Conservation (phyloP, 106 monocot genomes). For the Dendrobium nobile region DNA sequence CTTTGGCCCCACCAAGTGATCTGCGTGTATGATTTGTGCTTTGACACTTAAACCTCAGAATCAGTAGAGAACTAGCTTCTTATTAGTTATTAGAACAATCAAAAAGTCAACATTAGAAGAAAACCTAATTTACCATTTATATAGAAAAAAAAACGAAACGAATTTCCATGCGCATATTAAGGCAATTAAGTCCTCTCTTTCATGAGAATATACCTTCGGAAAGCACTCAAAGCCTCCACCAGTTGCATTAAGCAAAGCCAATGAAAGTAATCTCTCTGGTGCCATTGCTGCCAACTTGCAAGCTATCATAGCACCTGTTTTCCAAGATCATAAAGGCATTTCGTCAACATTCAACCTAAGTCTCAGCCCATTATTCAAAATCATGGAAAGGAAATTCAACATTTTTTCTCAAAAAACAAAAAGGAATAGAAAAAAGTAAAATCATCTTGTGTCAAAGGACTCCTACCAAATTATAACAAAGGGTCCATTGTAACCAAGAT, state of each 20-base stretch:
- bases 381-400: background rate
- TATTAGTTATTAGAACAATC: background rate
- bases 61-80: background rate
- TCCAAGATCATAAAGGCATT: background rate
- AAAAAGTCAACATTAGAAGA: background rate
- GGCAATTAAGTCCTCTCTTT: background rate
- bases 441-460: background rate
- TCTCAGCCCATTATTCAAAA: background rate
- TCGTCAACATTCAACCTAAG: background rate
- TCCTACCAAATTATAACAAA: background rate
- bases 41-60: background rate
- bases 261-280: constrained; percentile 66
- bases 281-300: constrained; percentile 89
- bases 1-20: no score
- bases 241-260: constrained; percentile 91
- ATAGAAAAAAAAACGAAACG: background rate
- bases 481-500: background rate
- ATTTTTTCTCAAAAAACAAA: background rate
- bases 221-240: constrained; percentile 95
- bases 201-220: constrained; percentile 51
- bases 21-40: no score
- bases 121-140: background rate
- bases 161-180: background rate
- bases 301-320: constrained; percentile 86
- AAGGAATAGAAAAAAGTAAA: background rate